Percentiles rank a stretch among this genome's conserved stretches.
phyloP scores from a whole-genome alignment of 305 asterid species.

The Euphrasia arctica region DNA sequence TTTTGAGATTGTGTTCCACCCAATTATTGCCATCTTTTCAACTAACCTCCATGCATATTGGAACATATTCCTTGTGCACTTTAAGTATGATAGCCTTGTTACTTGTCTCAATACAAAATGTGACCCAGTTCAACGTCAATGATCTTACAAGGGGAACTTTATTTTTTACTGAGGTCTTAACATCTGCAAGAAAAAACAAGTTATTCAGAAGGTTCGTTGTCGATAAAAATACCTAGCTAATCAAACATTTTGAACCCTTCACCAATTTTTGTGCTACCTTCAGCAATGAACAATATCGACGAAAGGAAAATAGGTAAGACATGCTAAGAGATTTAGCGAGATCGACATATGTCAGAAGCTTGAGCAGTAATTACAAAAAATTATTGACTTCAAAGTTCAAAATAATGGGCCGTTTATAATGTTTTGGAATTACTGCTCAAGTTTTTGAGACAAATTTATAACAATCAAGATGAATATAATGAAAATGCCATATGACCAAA shows the following conservation, averaged over 20 bases:
- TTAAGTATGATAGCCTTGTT: conserved; percentile 82
- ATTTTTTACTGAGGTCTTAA: conserved; percentile 87
- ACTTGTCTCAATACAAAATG: conserved; percentile 98
- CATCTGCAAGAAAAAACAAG: conserved; percentile 58
- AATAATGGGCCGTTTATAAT: neutral
- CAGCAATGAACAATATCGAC: conserved; percentile 4
- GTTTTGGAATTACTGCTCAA: no score
- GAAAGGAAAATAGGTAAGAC: neutral
- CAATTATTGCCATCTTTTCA: conserved; percentile 19
- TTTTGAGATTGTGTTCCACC: conserved; percentile 1
- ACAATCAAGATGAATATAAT: conserved; percentile 16
- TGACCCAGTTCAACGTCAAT: conserved; percentile 85
- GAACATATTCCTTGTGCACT: conserved; percentile 95
- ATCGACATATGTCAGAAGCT: conserved; percentile 13
- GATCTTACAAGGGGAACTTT: conserved; percentile 99
- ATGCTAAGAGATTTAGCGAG: neutral
- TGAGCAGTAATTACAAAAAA: neutral
- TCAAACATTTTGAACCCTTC: neutral
- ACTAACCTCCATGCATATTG: conserved; percentile 99
- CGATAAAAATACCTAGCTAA: neutral
- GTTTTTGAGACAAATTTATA: neutral
- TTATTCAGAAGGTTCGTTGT: conserved; percentile 18
- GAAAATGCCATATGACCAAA: conserved; percentile 11
- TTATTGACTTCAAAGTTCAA: no score
- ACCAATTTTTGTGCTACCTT: neutral